phyloP scores from a whole-genome alignment of 2,329 filamentous ascomycete genomes.

The Triangularia verruculosa region DNA sequence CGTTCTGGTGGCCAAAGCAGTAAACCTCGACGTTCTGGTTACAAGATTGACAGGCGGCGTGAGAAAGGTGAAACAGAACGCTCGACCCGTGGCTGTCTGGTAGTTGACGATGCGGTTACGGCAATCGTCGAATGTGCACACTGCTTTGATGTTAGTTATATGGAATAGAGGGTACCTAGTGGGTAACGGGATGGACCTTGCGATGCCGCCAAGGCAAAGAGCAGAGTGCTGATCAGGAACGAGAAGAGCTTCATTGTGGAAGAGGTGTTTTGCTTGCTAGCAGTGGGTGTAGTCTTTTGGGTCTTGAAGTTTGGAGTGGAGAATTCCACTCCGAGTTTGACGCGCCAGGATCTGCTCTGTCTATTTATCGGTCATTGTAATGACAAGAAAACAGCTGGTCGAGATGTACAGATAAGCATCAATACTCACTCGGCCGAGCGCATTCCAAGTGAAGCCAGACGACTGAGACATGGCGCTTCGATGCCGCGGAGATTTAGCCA shows the following conservation, averaged over 20 bases:
- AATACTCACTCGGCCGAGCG: background rate
- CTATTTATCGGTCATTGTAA: background rate
- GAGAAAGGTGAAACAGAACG: background rate
- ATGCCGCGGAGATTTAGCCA: background rate
- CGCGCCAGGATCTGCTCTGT: background rate
- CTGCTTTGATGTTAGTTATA: background rate
- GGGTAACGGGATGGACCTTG: background rate
- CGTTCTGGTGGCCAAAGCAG: background rate
- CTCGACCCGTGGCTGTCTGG: background rate
- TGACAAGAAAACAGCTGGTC: background rate
- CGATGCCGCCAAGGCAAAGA: background rate
- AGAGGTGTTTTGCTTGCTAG: background rate
- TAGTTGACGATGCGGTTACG: background rate
- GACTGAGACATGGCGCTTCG: background rate
- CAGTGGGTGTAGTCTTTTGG: background rate
- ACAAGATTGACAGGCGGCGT: background rate
- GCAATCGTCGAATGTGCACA: background rate
- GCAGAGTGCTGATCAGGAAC: background rate
- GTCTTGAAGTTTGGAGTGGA: background rate
- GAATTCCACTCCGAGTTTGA: background rate
- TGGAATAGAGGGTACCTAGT: background rate
- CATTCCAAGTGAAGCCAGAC: background rate
- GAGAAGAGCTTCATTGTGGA: background rate
- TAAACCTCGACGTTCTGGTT: background rate
- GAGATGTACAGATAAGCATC: background rate